A percentile compares a stretch with the other conserved stretches of the same genome.
Conservation (phyloP, 169 alveolate genomes). For the Plasmodium ovale region DNA sequence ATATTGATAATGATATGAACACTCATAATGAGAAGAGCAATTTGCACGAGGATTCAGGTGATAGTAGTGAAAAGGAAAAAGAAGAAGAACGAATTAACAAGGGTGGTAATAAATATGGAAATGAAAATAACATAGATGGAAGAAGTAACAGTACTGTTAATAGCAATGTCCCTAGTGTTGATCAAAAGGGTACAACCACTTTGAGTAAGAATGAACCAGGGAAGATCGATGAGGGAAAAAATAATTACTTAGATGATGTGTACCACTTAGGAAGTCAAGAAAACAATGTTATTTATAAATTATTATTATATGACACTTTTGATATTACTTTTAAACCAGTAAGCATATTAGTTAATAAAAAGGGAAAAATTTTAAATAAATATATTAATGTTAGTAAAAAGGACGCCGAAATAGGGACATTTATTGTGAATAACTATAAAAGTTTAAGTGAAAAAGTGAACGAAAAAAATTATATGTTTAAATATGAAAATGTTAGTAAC, state of each 20-base stretch:
- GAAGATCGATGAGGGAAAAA: background rate
- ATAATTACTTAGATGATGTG: slow-evolving; percentile 46
- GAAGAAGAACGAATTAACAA: background rate
- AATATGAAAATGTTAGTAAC: slow-evolving; percentile 56
- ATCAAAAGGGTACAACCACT: background rate
- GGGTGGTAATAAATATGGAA: background rate
- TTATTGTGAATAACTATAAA: slow-evolving; percentile 53
- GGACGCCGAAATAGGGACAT: slow-evolving; percentile 30
- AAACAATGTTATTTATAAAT: slow-evolving; percentile 49
- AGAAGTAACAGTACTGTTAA: background rate
- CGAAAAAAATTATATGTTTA: slow-evolving; percentile 57
- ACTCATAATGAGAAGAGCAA: background rate
- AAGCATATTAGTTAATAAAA: slow-evolving; percentile 42
- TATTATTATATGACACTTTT: slow-evolving; percentile 48
- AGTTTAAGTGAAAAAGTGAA: slow-evolving; percentile 56
- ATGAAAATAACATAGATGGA: background rate
- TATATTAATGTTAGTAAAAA: slow-evolving; percentile 59
- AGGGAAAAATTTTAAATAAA: slow-evolving; percentile 63
- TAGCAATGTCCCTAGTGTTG: background rate
- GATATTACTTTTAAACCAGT: slow-evolving; percentile 69
- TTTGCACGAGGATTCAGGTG: background rate
- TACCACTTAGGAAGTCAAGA: slow-evolving; percentile 55
- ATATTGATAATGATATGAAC: background rate
- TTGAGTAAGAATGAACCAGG: background rate
- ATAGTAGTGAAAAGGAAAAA: background rate